Conservation (phyloP, 345 rosid genomes). For the Clarkia xantiana region DNA sequence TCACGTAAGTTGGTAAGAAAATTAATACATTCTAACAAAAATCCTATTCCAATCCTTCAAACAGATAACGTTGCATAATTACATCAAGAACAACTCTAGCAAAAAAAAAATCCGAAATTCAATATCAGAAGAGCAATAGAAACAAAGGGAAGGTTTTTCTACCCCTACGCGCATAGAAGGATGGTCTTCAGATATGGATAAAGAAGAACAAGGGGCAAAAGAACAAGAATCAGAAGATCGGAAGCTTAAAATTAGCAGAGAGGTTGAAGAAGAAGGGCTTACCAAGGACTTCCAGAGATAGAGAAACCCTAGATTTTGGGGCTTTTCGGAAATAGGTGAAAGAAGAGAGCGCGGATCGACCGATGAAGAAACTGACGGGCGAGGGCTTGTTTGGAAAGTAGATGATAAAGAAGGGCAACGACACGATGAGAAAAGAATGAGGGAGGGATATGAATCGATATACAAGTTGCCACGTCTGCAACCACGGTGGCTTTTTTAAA, state of each 20-base stretch:
- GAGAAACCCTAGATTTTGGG: constrained; percentile 31
- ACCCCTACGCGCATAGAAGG: constrained; percentile 1
- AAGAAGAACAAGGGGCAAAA: constrained; percentile 2
- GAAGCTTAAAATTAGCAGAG: neutral
- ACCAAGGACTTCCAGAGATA: constrained; percentile 15
- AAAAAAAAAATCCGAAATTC: neutral
- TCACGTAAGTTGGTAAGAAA: no score
- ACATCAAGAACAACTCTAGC: no score
- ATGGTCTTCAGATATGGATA: constrained; percentile 1
- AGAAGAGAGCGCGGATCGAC: constrained; percentile 4
- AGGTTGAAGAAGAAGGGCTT: constrained; percentile 1
- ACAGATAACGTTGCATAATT: no score
- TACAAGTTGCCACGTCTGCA: no score
- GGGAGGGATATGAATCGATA: no score
- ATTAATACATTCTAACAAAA: no score
- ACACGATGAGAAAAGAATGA: no score
- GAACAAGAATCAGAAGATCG: constrained; percentile 2
- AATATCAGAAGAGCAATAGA: neutral
- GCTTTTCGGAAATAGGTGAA: constrained; percentile 16
- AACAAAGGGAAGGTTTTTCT: neutral
- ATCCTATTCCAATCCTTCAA: no score
- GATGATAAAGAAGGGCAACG: neutral
- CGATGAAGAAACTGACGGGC: neutral
- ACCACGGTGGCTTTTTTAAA: no score
- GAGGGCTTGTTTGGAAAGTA: constrained; percentile 13